A percentile compares a stretch with the other conserved stretches of the same genome.
Conservation (phyloP, 2,329 filamentous ascomycete genomes). For the Dichotomopilus funicola region DNA sequence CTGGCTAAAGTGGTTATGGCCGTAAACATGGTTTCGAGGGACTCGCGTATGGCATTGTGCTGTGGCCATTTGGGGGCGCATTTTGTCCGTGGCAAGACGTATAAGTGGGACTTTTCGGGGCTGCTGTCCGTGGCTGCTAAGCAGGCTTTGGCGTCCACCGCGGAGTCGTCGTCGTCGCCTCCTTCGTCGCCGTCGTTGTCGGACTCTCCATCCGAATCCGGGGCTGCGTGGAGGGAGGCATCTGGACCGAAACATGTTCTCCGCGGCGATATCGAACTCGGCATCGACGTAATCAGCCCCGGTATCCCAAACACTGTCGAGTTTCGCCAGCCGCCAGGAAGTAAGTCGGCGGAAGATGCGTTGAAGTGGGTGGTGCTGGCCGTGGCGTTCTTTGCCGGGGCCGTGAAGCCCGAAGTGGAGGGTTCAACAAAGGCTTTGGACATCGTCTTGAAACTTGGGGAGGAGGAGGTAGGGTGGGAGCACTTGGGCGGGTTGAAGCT, state of each 20-base stretch:
- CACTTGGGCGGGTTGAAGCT: too few relatives aligned
- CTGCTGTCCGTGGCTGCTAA: constrained; percentile 17
- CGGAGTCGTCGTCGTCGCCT: too few relatives aligned
- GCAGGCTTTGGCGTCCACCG: too few relatives aligned
- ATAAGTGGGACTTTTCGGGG: constrained; percentile 35
- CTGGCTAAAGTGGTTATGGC: constrained; percentile 18
- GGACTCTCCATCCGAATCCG: too few relatives aligned
- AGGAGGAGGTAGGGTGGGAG: constrained; percentile 16
- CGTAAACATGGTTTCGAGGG: constrained; percentile 25
- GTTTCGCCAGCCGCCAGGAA: constrained; percentile 33
- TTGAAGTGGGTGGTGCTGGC: constrained; percentile 29
- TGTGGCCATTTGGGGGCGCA: not conserved
- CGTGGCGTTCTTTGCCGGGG: constrained; percentile 30
- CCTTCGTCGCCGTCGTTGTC: not conserved
- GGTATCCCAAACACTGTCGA: constrained; percentile 29
- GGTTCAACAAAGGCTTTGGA: not conserved
- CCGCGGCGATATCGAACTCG: too few relatives aligned
- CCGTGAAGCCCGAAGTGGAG: constrained; percentile 15
- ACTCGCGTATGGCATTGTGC: not conserved
- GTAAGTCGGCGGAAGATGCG: constrained; percentile 27
- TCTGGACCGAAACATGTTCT: too few relatives aligned
- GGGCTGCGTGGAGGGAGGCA: too few relatives aligned
- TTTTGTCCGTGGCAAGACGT: constrained; percentile 35
- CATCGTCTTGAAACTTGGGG: constrained; percentile 1
- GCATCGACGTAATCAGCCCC: not conserved